These are phyloP conservation scores for Xylaria sp. DNA, from an alignment of 2,329 filamentous ascomycete species.

Conservation along the genomic window DNA sequence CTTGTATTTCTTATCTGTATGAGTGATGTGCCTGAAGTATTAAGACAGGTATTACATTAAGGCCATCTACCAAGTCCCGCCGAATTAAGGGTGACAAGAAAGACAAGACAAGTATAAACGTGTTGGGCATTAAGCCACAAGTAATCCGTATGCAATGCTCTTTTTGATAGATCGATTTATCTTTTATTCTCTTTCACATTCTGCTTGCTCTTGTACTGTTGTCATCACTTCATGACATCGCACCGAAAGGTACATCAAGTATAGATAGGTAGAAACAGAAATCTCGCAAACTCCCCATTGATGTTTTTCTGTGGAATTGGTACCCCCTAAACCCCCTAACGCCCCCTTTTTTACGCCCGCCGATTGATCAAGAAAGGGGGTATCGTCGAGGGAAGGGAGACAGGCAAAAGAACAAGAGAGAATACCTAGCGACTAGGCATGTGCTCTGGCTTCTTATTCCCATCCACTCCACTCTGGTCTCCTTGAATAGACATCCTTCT, in stretches of 20 bases:
- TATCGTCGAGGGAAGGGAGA: conserved; percentile 13
- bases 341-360: conserved; percentile 10
- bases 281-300: not conserved
- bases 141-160: too few relatives aligned
- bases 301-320: not conserved
- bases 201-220: not conserved
- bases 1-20: too few relatives aligned
- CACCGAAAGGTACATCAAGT: not conserved
- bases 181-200: not conserved
- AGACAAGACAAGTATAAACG: too few relatives aligned
- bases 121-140: too few relatives aligned
- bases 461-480: not conserved
- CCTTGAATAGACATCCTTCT: not conserved
- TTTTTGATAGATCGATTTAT: too few relatives aligned
- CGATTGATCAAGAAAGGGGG: conserved; percentile 12
- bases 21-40: too few relatives aligned
- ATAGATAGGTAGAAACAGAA: not conserved
- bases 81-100: too few relatives aligned
- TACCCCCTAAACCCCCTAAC: not conserved
- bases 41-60: too few relatives aligned
- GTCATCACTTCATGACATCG: conserved; percentile 8
- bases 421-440: not conserved
- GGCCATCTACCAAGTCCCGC: too few relatives aligned
- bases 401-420: not conserved
- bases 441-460: not conserved